These are phyloP conservation scores for Sechiopsis laciniata DNA, from an alignment of 306 rosid genomes.

Conservation along the genomic window DNA sequence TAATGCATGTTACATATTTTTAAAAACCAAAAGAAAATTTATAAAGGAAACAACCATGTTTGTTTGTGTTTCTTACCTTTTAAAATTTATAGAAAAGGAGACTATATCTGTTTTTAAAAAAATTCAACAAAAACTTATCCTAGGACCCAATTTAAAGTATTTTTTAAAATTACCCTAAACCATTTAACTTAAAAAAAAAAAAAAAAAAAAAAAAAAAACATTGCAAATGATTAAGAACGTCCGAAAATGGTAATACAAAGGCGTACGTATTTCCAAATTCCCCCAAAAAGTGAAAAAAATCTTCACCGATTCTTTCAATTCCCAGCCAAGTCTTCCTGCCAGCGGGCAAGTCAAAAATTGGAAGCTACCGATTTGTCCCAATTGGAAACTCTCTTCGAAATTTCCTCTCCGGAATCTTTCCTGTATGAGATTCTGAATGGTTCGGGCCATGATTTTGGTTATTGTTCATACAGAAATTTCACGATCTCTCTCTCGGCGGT, in stretches of 20 bases:
- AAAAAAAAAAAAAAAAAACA: neutral
- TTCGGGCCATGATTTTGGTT: neutral
- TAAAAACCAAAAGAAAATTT: too few relatives aligned
- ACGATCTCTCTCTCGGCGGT: conserved; percentile 4
- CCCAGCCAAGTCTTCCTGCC: neutral
- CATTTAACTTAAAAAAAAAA: too few relatives aligned
- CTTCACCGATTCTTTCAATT: neutral
- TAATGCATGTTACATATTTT: too few relatives aligned
- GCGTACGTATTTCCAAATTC: neutral
- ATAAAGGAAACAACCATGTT: too few relatives aligned
- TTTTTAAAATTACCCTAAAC: too few relatives aligned
- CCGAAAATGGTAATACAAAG: neutral
- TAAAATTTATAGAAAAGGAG: too few relatives aligned
- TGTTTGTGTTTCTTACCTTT: too few relatives aligned
- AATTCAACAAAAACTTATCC: too few relatives aligned
- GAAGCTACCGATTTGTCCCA: neutral
- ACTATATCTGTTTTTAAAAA: too few relatives aligned
- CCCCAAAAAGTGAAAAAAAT: neutral
- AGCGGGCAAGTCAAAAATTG: neutral
- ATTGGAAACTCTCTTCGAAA: neutral
- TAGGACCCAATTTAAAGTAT: too few relatives aligned
- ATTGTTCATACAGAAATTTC: neutral
- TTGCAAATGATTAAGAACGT: neutral
- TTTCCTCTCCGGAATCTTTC: neutral
- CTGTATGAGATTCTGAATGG: conserved; percentile 2